phyloP scores from a whole-genome alignment of 148 eudicot species.

The Fagopyrum esculentum region DNA sequence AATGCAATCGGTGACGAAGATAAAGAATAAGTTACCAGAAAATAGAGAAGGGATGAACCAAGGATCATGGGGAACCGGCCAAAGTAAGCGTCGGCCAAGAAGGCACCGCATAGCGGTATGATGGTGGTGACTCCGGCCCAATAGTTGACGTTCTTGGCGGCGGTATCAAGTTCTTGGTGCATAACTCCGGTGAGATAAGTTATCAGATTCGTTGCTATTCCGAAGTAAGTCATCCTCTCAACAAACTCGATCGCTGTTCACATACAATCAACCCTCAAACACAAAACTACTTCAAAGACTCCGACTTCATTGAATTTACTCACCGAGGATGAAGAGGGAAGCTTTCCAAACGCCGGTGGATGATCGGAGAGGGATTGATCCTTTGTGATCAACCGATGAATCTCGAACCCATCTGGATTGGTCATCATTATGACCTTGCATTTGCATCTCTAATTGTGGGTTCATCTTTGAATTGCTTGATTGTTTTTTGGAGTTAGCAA shows the following conservation, averaged over 20 bases:
- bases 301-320: neutral
- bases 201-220: constrained; percentile 64
- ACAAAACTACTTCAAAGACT: no score
- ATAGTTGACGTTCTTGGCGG: constrained; percentile 57
- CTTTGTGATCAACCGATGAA: constrained; percentile 63
- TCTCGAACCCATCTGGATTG: constrained; percentile 52
- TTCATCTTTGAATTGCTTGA: no score
- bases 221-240: constrained; percentile 82
- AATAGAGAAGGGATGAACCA: constrained; percentile 44
- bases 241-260: constrained; percentile 68
- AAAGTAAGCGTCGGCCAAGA: constrained; percentile 67
- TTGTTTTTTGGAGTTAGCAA: no score
- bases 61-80: constrained; percentile 66
- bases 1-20: neutral
- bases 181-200: constrained; percentile 64
- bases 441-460: neutral
- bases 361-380: constrained; percentile 53
- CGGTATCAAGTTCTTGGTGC: constrained; percentile 60
- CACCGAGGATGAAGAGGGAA: constrained; percentile 67
- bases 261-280: neutral
- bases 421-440: neutral
- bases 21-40: constrained; percentile 34
- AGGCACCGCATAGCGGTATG: constrained; percentile 73
- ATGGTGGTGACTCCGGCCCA: constrained; percentile 77
- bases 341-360: constrained; percentile 83